phyloP scores from a whole-genome alignment of 306 rosid genomes.

The Vigna hirtella region DNA sequence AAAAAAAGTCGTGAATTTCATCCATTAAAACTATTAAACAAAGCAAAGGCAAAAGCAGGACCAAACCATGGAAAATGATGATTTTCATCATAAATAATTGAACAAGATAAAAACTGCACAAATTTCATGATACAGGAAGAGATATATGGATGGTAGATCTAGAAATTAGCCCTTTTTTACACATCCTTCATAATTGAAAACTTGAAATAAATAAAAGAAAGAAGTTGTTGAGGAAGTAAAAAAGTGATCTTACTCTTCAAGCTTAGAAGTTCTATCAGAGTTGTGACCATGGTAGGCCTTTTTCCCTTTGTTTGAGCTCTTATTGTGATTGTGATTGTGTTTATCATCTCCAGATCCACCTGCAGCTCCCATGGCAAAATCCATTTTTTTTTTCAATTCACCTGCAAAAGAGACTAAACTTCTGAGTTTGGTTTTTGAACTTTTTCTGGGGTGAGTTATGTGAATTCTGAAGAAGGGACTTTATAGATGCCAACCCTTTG shows the following conservation, averaged over 20 bases:
- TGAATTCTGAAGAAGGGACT: background rate
- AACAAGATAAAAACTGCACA: background rate
- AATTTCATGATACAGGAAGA: background rate
- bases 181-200: background rate
- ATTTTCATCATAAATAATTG: background rate
- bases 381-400: slow-evolving; percentile 45
- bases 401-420: slow-evolving; percentile 18
- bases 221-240: background rate
- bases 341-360: slow-evolving; percentile 56
- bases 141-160: background rate
- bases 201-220: too few relatives aligned
- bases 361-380: slow-evolving; percentile 31
- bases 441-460: background rate
- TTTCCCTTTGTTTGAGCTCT: slow-evolving; percentile 39
- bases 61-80: background rate
- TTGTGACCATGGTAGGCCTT: slow-evolving; percentile 56
- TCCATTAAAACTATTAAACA: background rate
- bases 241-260: slow-evolving; percentile 64
- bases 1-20: background rate
- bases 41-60: background rate
- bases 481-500: background rate
- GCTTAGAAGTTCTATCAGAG: slow-evolving; percentile 50
- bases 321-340: slow-evolving; percentile 9
- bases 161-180: background rate
- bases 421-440: background rate